Base-by-base conservation (phyloP, 768 basidiomycete genomes). In the Trametes coccinea region DNA sequence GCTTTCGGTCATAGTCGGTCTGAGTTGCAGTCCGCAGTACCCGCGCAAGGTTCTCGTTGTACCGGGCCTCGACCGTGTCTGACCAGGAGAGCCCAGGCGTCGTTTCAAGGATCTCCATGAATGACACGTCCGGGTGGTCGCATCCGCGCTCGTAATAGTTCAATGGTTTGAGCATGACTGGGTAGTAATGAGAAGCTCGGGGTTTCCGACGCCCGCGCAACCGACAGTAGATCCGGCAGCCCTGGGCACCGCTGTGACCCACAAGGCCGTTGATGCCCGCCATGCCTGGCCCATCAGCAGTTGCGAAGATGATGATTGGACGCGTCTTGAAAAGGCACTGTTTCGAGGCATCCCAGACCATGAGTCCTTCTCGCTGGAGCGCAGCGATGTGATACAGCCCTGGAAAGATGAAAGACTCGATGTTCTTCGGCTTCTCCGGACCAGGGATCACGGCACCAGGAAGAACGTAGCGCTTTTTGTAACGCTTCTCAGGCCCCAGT, bases 151-250 rank as follows among this genome's bases (percentile, higher is more conserved):
- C 56, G 10, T 9, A 22, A 30, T 69, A 74, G 34, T 37, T 37
- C 34, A 41, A 6, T 2, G 77, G 77, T 13, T 65, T 65, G 0
- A 72, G 55, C 7, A 66, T 60, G 0, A 64, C 76, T 0, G 76
- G 74, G 60, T 76, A 80, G 50, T 80, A 79, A 27, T 68, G 70
- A 0, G 58, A 29, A 0, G 51, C 67, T 2, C 64, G 60, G 0
- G 66, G 58, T 53, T 77, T 77, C 10, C 59, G 67, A 1, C 73
- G 70, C 0, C 78, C 76, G 4, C 29, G 47, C 0, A 74, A 8
- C 0, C 59, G 50, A 62, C 79, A 81, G 52, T 70, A 73, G 0
- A 74, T 9, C 0, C 68, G 70, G 56, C 81, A 84, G 0, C 75
- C 76, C 31, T 70, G 68, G 6, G 65, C 63, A 0, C 76, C 75